Percentiles rank a stretch among this genome's conserved stretches.
phyloP scores from a whole-genome alignment of 2,329 filamentous ascomycete species.

The Trichoderma oligosporum region DNA sequence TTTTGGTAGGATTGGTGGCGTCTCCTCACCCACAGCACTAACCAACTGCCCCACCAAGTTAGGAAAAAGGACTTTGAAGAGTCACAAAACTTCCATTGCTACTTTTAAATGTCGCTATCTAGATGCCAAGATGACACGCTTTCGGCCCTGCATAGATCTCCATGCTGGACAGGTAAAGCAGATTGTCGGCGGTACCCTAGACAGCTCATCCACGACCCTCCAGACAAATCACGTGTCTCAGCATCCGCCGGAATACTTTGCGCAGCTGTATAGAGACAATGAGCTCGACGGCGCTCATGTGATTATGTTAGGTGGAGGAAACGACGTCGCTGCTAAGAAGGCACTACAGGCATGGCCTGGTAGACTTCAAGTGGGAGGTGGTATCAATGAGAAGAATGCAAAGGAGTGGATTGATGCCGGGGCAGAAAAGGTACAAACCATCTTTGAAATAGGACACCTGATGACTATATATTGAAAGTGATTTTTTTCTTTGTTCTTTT shows the following conservation, averaged over 20 bases:
- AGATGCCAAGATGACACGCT: slow-evolving; percentile 71
- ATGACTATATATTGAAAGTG: not conserved
- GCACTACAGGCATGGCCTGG: slow-evolving; percentile 75
- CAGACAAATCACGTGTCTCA: slow-evolving; percentile 92
- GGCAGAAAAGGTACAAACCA: slow-evolving; percentile 70
- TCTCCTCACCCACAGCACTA: slow-evolving; percentile 10
- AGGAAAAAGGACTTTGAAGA: not conserved
- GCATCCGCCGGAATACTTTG: slow-evolving; percentile 77
- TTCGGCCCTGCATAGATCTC: slow-evolving; percentile 94
- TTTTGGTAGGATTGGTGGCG: slow-evolving; percentile 6
- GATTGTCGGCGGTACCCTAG: slow-evolving; percentile 92
- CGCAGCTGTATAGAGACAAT: slow-evolving; percentile 73
- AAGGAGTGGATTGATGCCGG: slow-evolving; percentile 80
- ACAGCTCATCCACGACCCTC: slow-evolving; percentile 60
- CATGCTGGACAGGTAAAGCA: slow-evolving; percentile 98
- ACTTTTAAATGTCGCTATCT: not conserved
- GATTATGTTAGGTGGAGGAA: slow-evolving; percentile 91
- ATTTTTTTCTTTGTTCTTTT: not conserved
- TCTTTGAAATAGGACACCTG: not conserved
- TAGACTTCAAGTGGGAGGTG: slow-evolving; percentile 87
- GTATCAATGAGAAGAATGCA: slow-evolving; percentile 83
- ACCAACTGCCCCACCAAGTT: slow-evolving; percentile 9
- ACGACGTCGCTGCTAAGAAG: slow-evolving; percentile 73
- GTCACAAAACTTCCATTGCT: slow-evolving; percentile 4
- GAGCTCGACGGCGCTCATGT: slow-evolving; percentile 78